Evolutionary conservation across 345 rosid genomes (phyloP), one percentile per base, ranked within the genome.

Genomic region (Rhodamnia argentea): DNA sequence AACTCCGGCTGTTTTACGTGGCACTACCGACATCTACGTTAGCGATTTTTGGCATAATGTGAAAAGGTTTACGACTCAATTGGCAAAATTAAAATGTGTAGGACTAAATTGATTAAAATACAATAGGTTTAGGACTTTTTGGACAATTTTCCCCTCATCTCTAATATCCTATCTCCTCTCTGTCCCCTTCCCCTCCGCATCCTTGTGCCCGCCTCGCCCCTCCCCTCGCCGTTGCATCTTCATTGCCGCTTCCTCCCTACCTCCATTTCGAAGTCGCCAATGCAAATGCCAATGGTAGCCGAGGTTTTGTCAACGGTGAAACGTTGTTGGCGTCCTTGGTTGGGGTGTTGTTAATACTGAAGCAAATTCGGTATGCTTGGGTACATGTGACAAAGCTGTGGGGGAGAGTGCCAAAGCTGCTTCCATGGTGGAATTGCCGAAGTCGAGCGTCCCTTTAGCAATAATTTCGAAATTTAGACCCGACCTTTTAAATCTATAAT

Each of bases 1-100:
- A 4, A 4, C 52, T 0, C 13, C 52, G 1, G 4, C 52, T 3
- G 12, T 50, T 4, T 0, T 10, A 50, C 4, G 7, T 10, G 52
- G 52, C 13, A 10, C 0, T 50, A 50, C 52, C 3, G 12, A 0
- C 3, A 50, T 50, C 52, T 10, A 50, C 52, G 3, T 50, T 0
- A 50, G 52, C 58, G 2, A 55, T 22, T 55, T 55, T 11, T 55
- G 52, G 4, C 3, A 11, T 50, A 50, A 50, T 10, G 12, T 50
- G 13, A 50, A 50, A 50, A 50, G 13, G 52, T 50, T 50, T 50
- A 50, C 13, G 2, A 50, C 52, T 50, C 52, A 50, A 50, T 50
- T 50, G 3, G 3, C 0, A 50, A 50, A 50, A 50, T 50, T 10
- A 3, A 50, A 50, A 50, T 3, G 4, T 50, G 10, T 50, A 50